A percentile compares a stretch with the other conserved stretches of the same genome.
Evolutionary conservation across 495 filamentous ascomycete genomes (phyloP).

Genomic region (Aspergillus ellipticus): DNA sequence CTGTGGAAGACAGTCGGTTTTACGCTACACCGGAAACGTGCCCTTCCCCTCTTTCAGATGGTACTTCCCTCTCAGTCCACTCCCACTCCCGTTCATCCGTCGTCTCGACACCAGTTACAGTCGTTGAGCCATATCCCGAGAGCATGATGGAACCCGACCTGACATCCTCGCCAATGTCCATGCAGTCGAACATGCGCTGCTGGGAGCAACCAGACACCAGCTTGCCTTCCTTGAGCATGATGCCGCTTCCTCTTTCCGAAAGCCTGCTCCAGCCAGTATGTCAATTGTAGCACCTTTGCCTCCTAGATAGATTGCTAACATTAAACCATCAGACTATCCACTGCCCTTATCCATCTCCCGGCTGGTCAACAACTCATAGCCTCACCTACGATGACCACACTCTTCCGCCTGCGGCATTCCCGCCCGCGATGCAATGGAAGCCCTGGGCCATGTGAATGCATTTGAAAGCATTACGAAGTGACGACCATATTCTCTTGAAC

Average conservation of each 20-base stretch:
- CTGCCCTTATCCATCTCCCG: slow-evolving; percentile 40
- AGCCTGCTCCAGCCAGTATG: slow-evolving; percentile 35
- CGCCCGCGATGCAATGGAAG: slow-evolving; percentile 3
- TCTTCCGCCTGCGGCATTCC: slow-evolving; percentile 11
- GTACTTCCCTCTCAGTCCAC: slow-evolving; percentile 33
- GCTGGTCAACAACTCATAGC: slow-evolving; percentile 38
- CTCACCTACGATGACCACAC: slow-evolving; percentile 37
- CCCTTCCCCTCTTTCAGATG: slow-evolving; percentile 40
- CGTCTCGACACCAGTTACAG: slow-evolving; percentile 31
- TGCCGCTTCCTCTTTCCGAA: slow-evolving; percentile 34
- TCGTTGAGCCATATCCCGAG: slow-evolving; percentile 37
- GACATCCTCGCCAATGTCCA: slow-evolving; percentile 35
- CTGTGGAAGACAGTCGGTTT: slow-evolving; percentile 38
- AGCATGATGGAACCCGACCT: slow-evolving; percentile 32
- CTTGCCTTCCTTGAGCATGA: slow-evolving; percentile 28
- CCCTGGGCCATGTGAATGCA: slow-evolving; percentile 12
- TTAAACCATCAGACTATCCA: slow-evolving; percentile 24
- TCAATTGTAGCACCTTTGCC: slow-evolving; percentile 6
- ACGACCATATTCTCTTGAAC: neutral
- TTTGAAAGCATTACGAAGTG: neutral
- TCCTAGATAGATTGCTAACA: neutral
- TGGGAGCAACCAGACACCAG: slow-evolving; percentile 32
- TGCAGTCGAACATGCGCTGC: slow-evolving; percentile 31
- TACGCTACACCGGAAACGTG: slow-evolving; percentile 45
- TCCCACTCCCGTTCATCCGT: slow-evolving; percentile 37